These are phyloP conservation scores for Fusarium torreyae DNA, from an alignment of 2,329 filamentous ascomycete genomes.

Conservation along the genomic window DNA sequence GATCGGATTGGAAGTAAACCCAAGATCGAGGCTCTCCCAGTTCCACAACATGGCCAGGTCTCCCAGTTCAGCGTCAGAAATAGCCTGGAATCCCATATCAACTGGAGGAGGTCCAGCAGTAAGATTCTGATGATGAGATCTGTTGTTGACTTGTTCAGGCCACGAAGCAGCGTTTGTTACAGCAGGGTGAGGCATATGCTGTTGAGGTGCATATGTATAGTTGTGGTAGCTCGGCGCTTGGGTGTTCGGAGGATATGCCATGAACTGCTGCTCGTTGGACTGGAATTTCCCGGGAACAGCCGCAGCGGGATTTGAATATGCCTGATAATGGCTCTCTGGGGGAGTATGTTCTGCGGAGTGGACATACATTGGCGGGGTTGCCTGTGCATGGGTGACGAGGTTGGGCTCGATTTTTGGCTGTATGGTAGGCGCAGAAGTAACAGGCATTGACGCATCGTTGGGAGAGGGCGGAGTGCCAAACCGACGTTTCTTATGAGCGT, in stretches of 20 bases:
- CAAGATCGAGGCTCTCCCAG: constrained; percentile 30
- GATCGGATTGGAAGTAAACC: constrained; percentile 24
- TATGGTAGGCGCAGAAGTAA: neutral
- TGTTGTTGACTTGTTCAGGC: neutral
- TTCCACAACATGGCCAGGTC: constrained; percentile 35
- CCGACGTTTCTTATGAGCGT: constrained; percentile 20
- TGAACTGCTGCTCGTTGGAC: neutral
- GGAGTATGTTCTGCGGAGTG: neutral
- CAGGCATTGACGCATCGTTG: neutral
- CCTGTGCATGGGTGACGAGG: neutral
- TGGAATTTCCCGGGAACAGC: neutral
- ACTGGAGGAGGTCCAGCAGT: neutral
- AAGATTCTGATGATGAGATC: constrained; percentile 1
- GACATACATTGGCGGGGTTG: neutral
- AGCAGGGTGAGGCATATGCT: neutral
- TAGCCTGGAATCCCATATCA: constrained; percentile 18
- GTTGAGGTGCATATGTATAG: neutral
- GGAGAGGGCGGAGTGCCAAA: constrained; percentile 12
- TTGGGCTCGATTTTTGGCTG: neutral
- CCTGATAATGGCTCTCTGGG: neutral
- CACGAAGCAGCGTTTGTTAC: neutral
- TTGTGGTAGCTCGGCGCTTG: constrained; percentile 2
- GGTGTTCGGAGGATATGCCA: neutral
- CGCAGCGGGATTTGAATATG: neutral
- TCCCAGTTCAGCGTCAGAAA: constrained; percentile 25